Percentiles rank a stretch among this genome's conserved stretches.
Conservation (phyloP, 1,139 yeast genomes). For the Geotrichum citri-aurantii region DNA sequence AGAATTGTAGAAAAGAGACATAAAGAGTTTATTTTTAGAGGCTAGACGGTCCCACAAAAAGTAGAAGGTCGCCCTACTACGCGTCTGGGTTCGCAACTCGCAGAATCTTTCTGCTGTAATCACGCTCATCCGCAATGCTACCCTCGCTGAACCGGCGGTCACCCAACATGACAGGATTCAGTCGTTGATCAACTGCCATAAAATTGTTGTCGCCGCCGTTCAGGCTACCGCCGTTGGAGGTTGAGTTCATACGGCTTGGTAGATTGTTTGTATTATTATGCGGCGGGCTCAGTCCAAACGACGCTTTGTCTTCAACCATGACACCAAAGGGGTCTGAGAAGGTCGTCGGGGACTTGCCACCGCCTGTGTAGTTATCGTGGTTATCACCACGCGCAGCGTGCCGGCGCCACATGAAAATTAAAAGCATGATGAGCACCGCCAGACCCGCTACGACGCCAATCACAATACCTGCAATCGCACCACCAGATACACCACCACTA, state of each 20-base stretch:
- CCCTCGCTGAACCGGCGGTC: constrained; percentile 71
- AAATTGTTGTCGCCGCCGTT: constrained; percentile 35
- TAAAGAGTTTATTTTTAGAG: too few species aligned
- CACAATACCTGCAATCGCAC: constrained; percentile 34
- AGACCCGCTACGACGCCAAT: constrained; percentile 34
- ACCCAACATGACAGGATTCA: constrained; percentile 66
- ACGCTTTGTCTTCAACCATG: background rate
- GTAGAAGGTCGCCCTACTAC: constrained; percentile 23
- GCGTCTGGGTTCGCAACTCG: constrained; percentile 71
- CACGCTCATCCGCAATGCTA: constrained; percentile 71
- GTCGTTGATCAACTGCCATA: constrained; percentile 59
- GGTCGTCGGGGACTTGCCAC: constrained; percentile 11
- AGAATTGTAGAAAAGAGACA: too few species aligned
- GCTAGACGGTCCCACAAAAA: too few species aligned
- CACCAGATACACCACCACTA: constrained; percentile 25
- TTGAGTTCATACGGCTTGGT: background rate
- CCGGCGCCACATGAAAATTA: constrained; percentile 47
- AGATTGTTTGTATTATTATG: background rate
- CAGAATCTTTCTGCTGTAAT: constrained; percentile 64
- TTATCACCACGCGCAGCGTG: constrained; percentile 31
- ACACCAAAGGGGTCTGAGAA: constrained; percentile 11
- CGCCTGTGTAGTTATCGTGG: constrained; percentile 37
- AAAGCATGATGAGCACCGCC: constrained; percentile 41
- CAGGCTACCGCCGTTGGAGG: background rate
- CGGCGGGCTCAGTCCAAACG: constrained; percentile 7